Conservation (phyloP, 306 rosid species). For the Aeschynomene evenia region DNA sequence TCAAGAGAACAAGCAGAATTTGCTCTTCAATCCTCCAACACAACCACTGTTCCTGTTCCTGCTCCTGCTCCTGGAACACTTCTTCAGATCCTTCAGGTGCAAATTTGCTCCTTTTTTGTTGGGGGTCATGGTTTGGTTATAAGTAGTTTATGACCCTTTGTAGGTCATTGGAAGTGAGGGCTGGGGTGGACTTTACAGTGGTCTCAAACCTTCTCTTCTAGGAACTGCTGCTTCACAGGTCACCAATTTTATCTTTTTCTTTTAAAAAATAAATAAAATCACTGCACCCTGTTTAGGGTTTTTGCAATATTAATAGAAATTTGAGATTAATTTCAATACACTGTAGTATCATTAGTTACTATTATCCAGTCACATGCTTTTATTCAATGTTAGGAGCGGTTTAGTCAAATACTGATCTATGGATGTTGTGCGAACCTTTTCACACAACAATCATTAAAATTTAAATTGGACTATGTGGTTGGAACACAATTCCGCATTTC, state of each 20-base stretch:
- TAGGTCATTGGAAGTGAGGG: constrained; percentile 70
- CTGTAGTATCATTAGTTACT: too few species aligned
- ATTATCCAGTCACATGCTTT: too few species aligned
- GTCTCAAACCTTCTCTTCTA: constrained; percentile 80
- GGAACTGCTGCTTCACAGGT: constrained; percentile 96
- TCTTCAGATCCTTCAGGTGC: constrained; percentile 71
- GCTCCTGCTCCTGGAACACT: constrained; percentile 42
- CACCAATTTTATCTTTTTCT: not conserved
- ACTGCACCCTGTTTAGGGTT: not conserved
- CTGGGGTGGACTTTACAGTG: constrained; percentile 88
- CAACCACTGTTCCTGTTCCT: constrained; percentile 21
- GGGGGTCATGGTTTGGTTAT: not conserved
- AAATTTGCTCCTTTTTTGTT: too few species aligned
- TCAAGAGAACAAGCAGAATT: constrained; percentile 42
- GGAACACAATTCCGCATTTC: too few species aligned
- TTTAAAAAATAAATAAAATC: too few species aligned
- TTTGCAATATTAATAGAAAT: not conserved
- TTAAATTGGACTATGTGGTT: too few species aligned
- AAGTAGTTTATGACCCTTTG: not conserved
- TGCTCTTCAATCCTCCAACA: constrained; percentile 26
- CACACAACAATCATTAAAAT: too few species aligned
- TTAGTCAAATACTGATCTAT: too few species aligned
- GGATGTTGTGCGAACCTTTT: too few species aligned
- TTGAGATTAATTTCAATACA: too few species aligned
- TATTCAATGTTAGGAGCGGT: too few species aligned